phyloP scores from a whole-genome alignment of 2,329 filamentous ascomycete species.

The Verticillium dahliae region DNA sequence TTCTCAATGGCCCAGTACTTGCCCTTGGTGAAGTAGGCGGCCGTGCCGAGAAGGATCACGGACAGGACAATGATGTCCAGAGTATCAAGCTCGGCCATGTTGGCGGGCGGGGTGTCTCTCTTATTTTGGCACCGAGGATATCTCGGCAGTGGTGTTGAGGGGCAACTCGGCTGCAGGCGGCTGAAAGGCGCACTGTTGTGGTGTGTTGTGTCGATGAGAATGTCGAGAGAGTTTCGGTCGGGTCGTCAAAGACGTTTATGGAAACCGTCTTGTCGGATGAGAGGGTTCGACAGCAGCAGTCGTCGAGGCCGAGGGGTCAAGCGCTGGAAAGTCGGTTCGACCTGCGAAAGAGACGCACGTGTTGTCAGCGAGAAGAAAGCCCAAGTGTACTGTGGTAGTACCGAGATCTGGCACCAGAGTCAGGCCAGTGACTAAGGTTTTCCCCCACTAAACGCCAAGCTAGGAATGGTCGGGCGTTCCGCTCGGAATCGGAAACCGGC shows the following conservation, averaged over 20 bases:
- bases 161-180: neutral
- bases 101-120: conserved; percentile 18
- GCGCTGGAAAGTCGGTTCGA: neutral
- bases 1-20: conserved; percentile 85
- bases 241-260: neutral
- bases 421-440: neutral
- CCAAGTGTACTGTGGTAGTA: neutral
- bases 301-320: neutral
- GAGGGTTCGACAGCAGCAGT: neutral
- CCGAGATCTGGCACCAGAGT: neutral
- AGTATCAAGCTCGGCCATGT: conserved; percentile 93
- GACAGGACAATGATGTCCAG: conserved; percentile 90
- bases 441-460: neutral
- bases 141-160: neutral
- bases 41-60: conserved; percentile 74
- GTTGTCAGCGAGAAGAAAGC: neutral
- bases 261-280: neutral
- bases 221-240: neutral
- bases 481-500: neutral
- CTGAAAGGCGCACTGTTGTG: neutral
- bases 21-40: conserved; percentile 97
- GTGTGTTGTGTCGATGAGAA: neutral
- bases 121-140: neutral
- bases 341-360: neutral
- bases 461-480: neutral